A percentile compares a stretch with the other conserved stretches of the same genome.
Evolutionary conservation across 495 filamentous ascomycete species (phyloP).

Genomic region (Umbilicaria muhlenbergii): DNA sequence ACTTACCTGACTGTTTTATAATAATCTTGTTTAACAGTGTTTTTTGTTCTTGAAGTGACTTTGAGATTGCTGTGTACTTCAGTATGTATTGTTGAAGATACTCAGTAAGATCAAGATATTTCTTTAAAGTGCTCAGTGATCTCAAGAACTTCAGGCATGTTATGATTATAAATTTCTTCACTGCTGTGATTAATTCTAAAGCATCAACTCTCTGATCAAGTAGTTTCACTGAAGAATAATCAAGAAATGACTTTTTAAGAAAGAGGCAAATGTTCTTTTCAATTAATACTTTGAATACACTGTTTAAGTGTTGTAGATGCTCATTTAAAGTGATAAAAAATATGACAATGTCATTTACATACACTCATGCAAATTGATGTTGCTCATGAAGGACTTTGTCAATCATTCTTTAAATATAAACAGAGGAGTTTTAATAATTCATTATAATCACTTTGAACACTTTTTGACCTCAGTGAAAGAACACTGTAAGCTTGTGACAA

Average conservation of each 20-base stretch:
- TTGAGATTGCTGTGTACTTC: neutral
- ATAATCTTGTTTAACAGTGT: neutral
- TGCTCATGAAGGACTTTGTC: neutral
- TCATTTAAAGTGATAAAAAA: neutral
- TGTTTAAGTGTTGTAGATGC: constrained; percentile 1
- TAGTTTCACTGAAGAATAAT: constrained; percentile 5
- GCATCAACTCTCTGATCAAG: constrained; percentile 4
- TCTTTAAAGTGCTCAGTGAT: neutral
- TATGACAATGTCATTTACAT: constrained; percentile 2
- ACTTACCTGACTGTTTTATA: neutral
- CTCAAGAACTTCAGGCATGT: neutral
- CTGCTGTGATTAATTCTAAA: neutral
- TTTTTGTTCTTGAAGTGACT: neutral
- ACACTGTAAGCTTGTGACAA: neutral
- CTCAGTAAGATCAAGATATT: constrained; percentile 1
- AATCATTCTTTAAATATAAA: constrained; percentile 1
- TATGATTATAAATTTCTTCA: constrained; percentile 1
- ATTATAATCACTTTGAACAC: neutral
- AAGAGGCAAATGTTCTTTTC: constrained; percentile 1
- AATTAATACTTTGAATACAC: neutral
- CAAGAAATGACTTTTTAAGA: constrained; percentile 2
- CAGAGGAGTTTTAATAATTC: neutral
- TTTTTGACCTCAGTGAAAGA: neutral
- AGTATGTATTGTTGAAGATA: constrained; percentile 2
- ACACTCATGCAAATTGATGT: neutral